Base-by-base conservation (phyloP, 139 green algal genomes). In the Chlorella ohadii region DNA sequence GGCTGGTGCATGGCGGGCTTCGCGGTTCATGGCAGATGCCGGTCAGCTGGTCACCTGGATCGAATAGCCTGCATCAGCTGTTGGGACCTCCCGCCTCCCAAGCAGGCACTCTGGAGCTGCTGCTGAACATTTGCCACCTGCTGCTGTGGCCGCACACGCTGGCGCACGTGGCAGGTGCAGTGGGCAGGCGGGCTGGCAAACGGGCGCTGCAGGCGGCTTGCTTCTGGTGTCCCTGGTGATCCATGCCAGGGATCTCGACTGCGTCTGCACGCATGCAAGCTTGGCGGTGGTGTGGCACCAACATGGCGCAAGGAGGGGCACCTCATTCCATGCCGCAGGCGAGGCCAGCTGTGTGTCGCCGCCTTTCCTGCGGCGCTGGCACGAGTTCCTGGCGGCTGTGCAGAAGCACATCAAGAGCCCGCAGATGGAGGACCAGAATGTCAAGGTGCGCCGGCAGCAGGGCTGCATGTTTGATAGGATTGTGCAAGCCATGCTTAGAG, bases 81-180 rank as follows among this genome's bases (percentile, higher is more conserved):
- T n/a, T n/a, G n/a, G n/a, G n/a, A n/a, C n/a, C n/a, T n/a, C n/a
- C n/a, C 44, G 7, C 44, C 44, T 9, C 44, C 44, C 9, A 9
- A 51, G 56, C 76, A 82, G 76, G 63, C 36, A 33, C 34, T 20
- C 12, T 84, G 66, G 79, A 78, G 51, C 47, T 78, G 66, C 34
- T 84, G 66, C 79, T 84, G 20, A 78, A 78, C 41, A 25, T 68
- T 5, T 84, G 79, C 66, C 79, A 84, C 67, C 79, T 84, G 47
- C 79, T 84, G 47, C 67, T 84, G 23, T 84, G 79, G 79, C 79
- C 79, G 5, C 79, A 84, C 79, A 78, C 78, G 79, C 66, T 78
- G 13, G 47, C 13, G 13, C 38, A 71, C 23, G 66, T 17, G 25
- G 63, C 47, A 78, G 79, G 79, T 68, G 36, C 15, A 47, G 22